Base-by-base conservation (phyloP, 2,329 filamentous ascomycete species). In the Chlorencoelia australis region DNA sequence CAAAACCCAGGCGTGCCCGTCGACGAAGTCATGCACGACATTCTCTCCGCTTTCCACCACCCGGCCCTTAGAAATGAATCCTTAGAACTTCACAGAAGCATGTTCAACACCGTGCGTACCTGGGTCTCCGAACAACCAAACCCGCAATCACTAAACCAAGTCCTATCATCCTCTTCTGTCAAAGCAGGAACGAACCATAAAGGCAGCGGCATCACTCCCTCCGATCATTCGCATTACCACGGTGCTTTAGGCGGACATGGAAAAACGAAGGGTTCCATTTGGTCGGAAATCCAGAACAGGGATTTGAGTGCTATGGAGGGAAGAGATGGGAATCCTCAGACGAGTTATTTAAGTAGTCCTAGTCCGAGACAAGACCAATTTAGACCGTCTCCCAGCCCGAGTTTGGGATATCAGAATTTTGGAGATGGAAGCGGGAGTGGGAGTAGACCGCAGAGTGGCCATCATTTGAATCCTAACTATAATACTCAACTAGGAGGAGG, bases 31-130 rank as follows among this genome's bases (percentile, higher is more conserved):
- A 68, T 88, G 44, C 68, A 84, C 44, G 89, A 96, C 48, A 75
- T 93, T 26, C 64, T 87, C 30, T 74, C 75, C 16, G 78, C 85
- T 8, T 94, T 96, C 64, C 91, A 98, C 58, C 91, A 98, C 56
- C 91, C 91, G 1, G 82, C 82, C 5, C 66, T 86, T 19, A 79
- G 89, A 16, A 73, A 91, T 49, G 77, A 82, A 37, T 67, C 69
- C 38, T 65, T 83, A 39, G 83, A 94, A 56, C 78, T 91, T 18
- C 91, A 96, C 47, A 72, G 75, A 29, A 78, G 79, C 35, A 98
- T 98, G 91, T 96, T 84, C 62, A 70, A 77, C 37, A 85, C 82
- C 0, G 86, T 98, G 2, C 73, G 82, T 51, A 69, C 73, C 41
- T 98, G 89, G 89, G 79, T 75, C 0, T 71, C 84, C 33, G 72